These are phyloP conservation scores for Coffea canephora DNA, from an alignment of 257 asterid genomes.

Conservation along the genomic window DNA sequence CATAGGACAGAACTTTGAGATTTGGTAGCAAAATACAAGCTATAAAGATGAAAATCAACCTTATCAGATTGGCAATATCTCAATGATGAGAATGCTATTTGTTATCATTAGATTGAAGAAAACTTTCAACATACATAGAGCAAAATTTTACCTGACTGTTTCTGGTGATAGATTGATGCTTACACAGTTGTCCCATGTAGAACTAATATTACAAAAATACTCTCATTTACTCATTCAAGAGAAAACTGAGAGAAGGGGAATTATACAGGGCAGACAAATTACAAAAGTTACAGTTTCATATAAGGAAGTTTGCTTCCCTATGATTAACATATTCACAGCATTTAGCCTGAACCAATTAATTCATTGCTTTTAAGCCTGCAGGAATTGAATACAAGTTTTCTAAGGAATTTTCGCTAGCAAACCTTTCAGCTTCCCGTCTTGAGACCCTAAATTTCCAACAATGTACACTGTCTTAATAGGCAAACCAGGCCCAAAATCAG, in stretches of 20 bases:
- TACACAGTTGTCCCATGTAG: not conserved
- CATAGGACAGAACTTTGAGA: not conserved
- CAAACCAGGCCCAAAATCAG: conserved; percentile 85
- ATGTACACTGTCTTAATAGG: conserved; percentile 62
- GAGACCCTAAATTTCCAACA: conserved; percentile 40
- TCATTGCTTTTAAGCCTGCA: not conserved
- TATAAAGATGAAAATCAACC: not conserved
- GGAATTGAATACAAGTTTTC: not conserved
- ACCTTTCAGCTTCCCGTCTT: conserved; percentile 54
- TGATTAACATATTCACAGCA: not conserved
- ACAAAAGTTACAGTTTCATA: not conserved
- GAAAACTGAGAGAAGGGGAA: not conserved
- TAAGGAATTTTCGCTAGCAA: not conserved
- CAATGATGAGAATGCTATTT: not conserved
- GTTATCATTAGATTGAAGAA: not conserved
- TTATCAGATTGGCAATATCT: not conserved
- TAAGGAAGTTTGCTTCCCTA: not conserved
- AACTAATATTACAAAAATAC: not conserved
- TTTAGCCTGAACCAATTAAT: not conserved
- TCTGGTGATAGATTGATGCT: not conserved
- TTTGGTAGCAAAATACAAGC: not conserved
- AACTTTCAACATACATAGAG: not conserved
- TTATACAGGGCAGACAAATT: not conserved
- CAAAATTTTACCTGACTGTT: not conserved
- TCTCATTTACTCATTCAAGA: not conserved